Evolutionary conservation across 495 filamentous ascomycete species (phyloP).

Genomic region (Penicillium tannophilum): DNA sequence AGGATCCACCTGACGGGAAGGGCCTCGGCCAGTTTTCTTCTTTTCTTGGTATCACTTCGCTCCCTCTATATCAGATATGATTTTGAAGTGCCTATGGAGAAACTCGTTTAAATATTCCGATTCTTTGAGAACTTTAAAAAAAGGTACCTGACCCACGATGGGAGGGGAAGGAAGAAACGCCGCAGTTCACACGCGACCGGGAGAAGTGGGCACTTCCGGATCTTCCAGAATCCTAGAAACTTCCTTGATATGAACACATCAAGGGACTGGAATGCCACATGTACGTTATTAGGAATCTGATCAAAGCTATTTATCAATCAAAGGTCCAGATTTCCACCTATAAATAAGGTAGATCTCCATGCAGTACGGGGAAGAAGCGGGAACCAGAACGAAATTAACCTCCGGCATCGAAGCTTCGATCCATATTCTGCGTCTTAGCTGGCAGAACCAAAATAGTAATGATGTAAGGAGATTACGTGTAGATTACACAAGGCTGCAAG

Average conservation of each 20-base stretch:
- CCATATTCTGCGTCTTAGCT: slow-evolving; percentile 8
- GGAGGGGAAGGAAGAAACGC: neutral
- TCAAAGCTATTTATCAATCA: neutral
- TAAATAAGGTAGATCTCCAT: neutral
- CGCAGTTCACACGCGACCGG: slow-evolving; percentile 5
- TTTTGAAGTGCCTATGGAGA: neutral
- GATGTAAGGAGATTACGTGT: neutral
- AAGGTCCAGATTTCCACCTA: neutral
- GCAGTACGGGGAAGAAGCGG: slow-evolving; percentile 3
- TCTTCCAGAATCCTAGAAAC: slow-evolving; percentile 8
- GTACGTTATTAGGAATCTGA: neutral
- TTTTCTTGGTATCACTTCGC: neutral
- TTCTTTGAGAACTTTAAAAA: neutral
- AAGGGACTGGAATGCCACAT: neutral
- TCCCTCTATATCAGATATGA: neutral
- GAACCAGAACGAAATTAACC: slow-evolving; percentile 16
- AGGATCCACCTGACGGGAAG: slow-evolving; percentile 23
- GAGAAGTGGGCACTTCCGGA: slow-evolving; percentile 15
- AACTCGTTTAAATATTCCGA: neutral
- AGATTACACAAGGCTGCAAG: neutral
- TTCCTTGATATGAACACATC: neutral
- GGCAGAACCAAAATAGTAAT: slow-evolving; percentile 4
- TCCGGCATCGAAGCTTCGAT: slow-evolving; percentile 24
- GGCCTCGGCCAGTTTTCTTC: slow-evolving; percentile 24
- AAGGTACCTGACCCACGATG: neutral